Base-by-base conservation (phyloP, 2,329 filamentous ascomycete genomes). In the Laburnicola sp. region DNA sequence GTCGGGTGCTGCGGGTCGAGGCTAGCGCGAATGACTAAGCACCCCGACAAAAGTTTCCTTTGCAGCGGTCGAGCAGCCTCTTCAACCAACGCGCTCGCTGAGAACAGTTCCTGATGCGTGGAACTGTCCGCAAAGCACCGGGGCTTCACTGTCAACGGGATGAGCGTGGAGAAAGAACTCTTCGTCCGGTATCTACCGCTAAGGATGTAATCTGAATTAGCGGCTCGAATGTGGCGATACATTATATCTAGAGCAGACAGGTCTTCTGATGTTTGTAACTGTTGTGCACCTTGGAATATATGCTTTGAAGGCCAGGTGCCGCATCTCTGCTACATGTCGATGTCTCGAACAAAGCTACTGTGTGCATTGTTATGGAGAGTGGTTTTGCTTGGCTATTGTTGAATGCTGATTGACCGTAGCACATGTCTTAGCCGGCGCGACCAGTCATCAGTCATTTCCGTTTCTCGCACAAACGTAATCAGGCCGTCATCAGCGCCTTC, bases 181-280 rank as follows among this genome's bases (percentile, higher is more conserved):
- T 51, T 65, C 71, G 74, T 75, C 76, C 75, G 70, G 77, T 79
- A 79, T 79, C 77, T 79, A 74, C 77, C 74, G 76, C 76, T 77
- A 71, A 70, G 69, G 75, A 78, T 74, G 70, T 70, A 60, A 69
- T 64, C 74, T 75, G 74, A 78, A 78, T 70, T 70, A 74, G 76
- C 73, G 75, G 77, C 73, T 79, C 77, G 77, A 74, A 73, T 74
- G 75, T 71, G 74, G 75, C 75, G 76, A 72, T 65, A 79, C 74
- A 78, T 69, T 40, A 8, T 32, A 31, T n/a, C 5, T 28, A 28
- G 6, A 10, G 16, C 16, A 16, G 16, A 16, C 16, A 32, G 10
- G 11, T 7, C 10, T n/a, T 28, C 6, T 27, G 23, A 26, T 10
- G 16, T 10, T 7, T 21, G 23, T 7, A 7, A 32, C 3, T 31